A percentile compares a stretch with the other conserved stretches of the same genome.
These are phyloP conservation scores for Boletellus sp. DNA, from an alignment of 1,284 basidiomycete genomes.

Conservation along the genomic window DNA sequence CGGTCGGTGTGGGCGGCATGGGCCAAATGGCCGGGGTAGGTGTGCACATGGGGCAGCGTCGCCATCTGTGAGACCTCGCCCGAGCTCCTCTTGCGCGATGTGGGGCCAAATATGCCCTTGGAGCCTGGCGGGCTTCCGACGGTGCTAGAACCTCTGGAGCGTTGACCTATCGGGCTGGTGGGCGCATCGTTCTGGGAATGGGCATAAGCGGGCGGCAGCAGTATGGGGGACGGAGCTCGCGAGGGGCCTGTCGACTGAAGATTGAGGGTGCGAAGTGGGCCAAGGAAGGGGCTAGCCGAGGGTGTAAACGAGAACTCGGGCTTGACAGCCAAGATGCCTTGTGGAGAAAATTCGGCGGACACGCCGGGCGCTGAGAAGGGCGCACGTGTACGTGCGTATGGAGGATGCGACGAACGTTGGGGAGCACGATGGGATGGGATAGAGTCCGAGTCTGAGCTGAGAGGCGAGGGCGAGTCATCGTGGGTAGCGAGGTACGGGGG, in stretches of 20 bases:
- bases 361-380: conserved; percentile 19
- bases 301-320: conserved; percentile 48
- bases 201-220: conserved; percentile 49
- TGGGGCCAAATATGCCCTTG: conserved; percentile 24
- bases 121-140: conserved; percentile 42
- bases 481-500: conserved; percentile 37
- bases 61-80: conserved; percentile 28
- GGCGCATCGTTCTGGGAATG: conserved; percentile 24
- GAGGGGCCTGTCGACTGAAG: conserved; percentile 65
- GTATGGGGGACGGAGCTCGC: conserved; percentile 63
- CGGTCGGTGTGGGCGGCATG: conserved; percentile 34
- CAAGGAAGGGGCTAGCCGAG: conserved; percentile 81
- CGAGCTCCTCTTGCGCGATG: conserved; percentile 32
- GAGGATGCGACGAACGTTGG: conserved; percentile 25
- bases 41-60: conserved; percentile 31
- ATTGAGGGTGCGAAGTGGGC: conserved; percentile 72
- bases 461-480: conserved; percentile 63
- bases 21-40: conserved; percentile 32
- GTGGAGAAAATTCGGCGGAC: conserved; percentile 28
- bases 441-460: conserved; percentile 65
- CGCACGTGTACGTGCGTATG: conserved; percentile 20
- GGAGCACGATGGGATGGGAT: conserved; percentile 33
- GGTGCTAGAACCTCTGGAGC: conserved; percentile 32
- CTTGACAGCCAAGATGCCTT: conserved; percentile 21
- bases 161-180: conserved; percentile 33